Base-by-base conservation (phyloP, 495 filamentous ascomycete genomes). In the Xylaria castorea region DNA sequence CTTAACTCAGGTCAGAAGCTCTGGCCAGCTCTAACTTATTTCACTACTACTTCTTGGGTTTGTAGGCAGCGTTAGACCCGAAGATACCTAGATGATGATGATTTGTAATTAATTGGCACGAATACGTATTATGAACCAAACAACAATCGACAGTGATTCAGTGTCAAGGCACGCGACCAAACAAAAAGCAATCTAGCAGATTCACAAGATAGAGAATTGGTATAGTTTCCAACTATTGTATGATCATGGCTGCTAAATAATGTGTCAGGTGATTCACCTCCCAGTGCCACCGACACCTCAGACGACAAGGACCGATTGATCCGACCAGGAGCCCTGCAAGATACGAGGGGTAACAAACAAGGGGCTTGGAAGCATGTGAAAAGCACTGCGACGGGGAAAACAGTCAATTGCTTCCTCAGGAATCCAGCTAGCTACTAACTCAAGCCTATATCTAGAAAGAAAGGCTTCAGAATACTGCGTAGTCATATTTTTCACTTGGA, bases 281-380 rank as follows among this genome's bases (percentile, higher is more conserved):
- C 50, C 63, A 36, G 30, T 38, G 64, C 27, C 42, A n/a, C 27
- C 14, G 42, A 48, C 14, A 5, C n/a, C 11, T 30, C 38, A 20
- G 60, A n/a, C 50, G 46, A 51, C 46, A 51, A 67, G 64, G 48
- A 12, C 64, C 64, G 46, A 46, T 20, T 12, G 64, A 14, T 34
- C 62, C 42, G 9, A 32, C 61, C 38, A 38, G 61, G 38, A 64
- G 61, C 61, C 55, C 55, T 64, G 61, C 38, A 25, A 5, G 18
- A 8, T 63, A 42, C 58, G 58, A 61, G 58, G 48, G 48, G 48
- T 14, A 51, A 9, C 22, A 44, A 42, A 38, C 61, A 11, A 44
- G 16, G 36, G 32, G 38, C 27, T 63, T 5, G 20, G n/a, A 20
- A 22, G 22, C 36, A 64, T 40, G 38, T 64, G 38, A 40, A 64